Evolutionary conservation across 2,329 filamentous ascomycete species (phyloP), one percentile per base, ranked within the genome.

Genomic region (Aspergillus japonicus): DNA sequence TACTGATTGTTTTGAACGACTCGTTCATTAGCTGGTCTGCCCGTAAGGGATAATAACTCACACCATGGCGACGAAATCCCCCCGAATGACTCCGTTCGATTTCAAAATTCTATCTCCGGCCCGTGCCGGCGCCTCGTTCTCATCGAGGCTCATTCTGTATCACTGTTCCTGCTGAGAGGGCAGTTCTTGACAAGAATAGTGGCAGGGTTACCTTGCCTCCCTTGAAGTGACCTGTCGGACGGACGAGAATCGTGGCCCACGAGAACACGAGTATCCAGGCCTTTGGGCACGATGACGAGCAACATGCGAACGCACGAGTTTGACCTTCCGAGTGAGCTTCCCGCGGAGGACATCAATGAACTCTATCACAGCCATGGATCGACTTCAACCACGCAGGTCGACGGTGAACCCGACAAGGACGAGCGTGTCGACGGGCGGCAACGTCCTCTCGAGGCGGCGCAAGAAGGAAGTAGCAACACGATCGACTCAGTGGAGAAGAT

Each of bases 401-500:
- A 55, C 24, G 42, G 16, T 3, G 53, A 55, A 29, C 26, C 53
- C 11, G 44, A 19, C 16, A 54, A 31, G 21, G 35, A 47, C 14
- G 54, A 61, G 19, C 4, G 24, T 8, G 10, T 47, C 47, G 23
- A 31, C 33, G 35, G 31, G 47, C 35, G 21, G 23, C 16, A 35
- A 21, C 48, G 35, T 4, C 16, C 33, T 33, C 26, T 29, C 26
- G 21, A 26, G 21, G 39, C 12, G n/a, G 47, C 35, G 19, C 47
- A 21, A 4, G 35, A 59, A 10, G 61, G 61, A 26, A 60, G 64
- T 54, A 12, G 19, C 1, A 42, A 50, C 8, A 47, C 21, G 24
- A 39, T 42, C 19, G 29, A 49, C 31, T 50, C 52, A 16, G 33
- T 49, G 7, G 60, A 60, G 48, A 62, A 64, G 10, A 56, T 35